phyloP scores from a whole-genome alignment of 1,139 yeast genomes.

The Yamadazyma songkhlaensis region DNA sequence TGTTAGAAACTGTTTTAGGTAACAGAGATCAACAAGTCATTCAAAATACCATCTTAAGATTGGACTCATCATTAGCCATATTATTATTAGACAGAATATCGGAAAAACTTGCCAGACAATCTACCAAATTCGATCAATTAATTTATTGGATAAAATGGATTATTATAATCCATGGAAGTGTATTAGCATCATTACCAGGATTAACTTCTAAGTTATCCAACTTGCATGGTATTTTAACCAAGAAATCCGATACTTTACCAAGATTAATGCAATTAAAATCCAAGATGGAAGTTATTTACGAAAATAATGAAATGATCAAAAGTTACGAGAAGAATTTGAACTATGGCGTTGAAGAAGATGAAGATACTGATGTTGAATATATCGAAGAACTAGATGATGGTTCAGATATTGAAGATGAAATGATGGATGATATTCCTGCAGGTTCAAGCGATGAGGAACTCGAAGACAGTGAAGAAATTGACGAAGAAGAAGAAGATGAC shows the following conservation, averaged over 20 bases:
- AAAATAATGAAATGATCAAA: constrained; percentile 50
- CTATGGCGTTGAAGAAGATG: constrained; percentile 24
- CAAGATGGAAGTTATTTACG: constrained; percentile 65
- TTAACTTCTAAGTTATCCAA: constrained; percentile 66
- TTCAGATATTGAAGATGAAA: not conserved
- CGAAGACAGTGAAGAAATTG: constrained; percentile 18
- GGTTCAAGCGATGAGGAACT: constrained; percentile 2
- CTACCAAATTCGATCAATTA: constrained; percentile 66
- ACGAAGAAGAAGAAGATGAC: constrained; percentile 13
- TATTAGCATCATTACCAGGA: constrained; percentile 66
- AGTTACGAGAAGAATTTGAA: constrained; percentile 22
- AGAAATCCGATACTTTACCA: constrained; percentile 74
- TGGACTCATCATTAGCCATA: constrained; percentile 74
- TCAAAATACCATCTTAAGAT: constrained; percentile 64
- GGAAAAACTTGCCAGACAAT: constrained; percentile 71
- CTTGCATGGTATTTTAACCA: constrained; percentile 71
- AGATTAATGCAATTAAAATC: constrained; percentile 82
- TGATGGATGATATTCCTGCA: constrained; percentile 3
- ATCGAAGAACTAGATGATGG: constrained; percentile 42
- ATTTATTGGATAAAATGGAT: constrained; percentile 94
- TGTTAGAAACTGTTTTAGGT: constrained; percentile 76
- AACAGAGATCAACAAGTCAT: constrained; percentile 74
- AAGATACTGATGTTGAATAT: constrained; percentile 34
- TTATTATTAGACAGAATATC: constrained; percentile 76
- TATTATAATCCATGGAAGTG: constrained; percentile 85